Evolutionary conservation across 1,139 yeast species (phyloP), one percentile per base, ranked within the genome.

Genomic region (Nakaseomyces nivariensis): DNA sequence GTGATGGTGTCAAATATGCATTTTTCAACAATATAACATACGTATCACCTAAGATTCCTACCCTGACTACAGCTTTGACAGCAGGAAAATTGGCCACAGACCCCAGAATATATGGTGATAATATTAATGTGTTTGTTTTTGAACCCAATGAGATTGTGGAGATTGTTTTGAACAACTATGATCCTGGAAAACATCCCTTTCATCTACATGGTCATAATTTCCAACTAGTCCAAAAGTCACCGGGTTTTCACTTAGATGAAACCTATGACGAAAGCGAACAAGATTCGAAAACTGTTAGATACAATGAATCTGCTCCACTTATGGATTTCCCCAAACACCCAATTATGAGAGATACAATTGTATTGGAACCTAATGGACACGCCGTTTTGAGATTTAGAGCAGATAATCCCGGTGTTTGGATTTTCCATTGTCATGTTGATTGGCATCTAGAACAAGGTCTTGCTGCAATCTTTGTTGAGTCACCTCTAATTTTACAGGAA

Each of bases 381-480:
- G 62, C 81, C 46, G 88, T 82, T 3, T 56, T 84, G 46, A 72
- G 94, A 62, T 83, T 84, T 66, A 75, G 71, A 58, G 88, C 90
- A 26, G 75, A 81, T 59, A 84, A 84, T 60, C 92, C 92, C n/a
- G 92, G 92, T 59, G 82, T 82, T 46, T 84, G 90, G 90, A 77
- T 80, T 59, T 83, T 84, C 82, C 92, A 84, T 62, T 84, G 92
- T 67, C 92, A 84, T 61, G 78, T 84, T 53, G 90, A 84, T 63
- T 84, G 88, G 84, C 92, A 84, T 68, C 76, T 84, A 66, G 81
- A 78, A 55, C 92, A 84, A 70, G 92, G 92, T 48, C 73, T 84
- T 54, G 88, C 89, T 13, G 70, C 82, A 52, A 75, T 78, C 1
- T 75, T 84, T 38, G 70, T 84, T 47, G 90, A 83, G 64, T 83